Conservation (phyloP, 345 rosid genomes). For the Eucalyptus curtisii region DNA sequence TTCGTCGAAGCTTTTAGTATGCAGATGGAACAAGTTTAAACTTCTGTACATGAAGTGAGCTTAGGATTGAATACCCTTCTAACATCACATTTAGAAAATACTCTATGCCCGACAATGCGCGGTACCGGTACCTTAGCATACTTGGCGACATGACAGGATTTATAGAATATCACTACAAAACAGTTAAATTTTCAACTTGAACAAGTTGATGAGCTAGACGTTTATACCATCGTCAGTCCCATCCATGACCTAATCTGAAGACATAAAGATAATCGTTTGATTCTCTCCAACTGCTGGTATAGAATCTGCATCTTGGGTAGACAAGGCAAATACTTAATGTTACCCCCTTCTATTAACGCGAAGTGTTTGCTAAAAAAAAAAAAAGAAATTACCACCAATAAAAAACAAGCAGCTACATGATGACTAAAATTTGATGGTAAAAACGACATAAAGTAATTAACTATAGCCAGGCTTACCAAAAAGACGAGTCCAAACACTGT, state of each 20-base stretch:
- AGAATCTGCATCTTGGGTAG: not conserved
- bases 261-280: not conserved
- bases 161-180: not conserved
- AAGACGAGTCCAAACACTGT: not conserved
- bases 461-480: not conserved
- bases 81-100: not conserved
- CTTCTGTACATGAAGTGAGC: not conserved
- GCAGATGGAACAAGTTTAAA: not conserved
- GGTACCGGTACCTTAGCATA: not conserved
- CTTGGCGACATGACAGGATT: not conserved
- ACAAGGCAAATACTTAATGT: not conserved
- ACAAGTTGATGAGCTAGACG: not conserved
- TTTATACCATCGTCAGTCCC: not conserved
- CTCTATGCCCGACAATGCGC: not conserved
- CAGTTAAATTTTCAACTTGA: not conserved
- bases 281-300: not conserved
- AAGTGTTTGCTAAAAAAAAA: not conserved
- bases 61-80: not conserved
- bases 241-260: not conserved
- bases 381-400: not conserved
- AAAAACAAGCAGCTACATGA: not conserved
- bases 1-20: not conserved
- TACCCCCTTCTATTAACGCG: not conserved
- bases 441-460: not conserved
- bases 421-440: not conserved